Evolutionary conservation across 2,329 filamentous ascomycete species (phyloP), one percentile per base, ranked within the genome.

Genomic region (Monosporascus sp.): DNA sequence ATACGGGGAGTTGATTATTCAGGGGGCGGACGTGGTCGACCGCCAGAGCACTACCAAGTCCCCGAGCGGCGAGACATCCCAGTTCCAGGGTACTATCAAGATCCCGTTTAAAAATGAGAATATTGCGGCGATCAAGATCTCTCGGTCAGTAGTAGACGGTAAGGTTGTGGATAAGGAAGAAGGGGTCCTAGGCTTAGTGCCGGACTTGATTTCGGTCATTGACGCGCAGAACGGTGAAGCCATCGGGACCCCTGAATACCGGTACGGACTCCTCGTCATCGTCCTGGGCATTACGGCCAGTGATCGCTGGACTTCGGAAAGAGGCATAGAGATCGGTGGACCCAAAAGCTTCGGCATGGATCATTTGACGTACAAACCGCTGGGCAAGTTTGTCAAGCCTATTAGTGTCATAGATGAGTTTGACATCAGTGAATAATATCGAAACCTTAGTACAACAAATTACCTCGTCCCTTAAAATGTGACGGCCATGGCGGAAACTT

Each of bases 81-180:
- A 67, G 34, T 71, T 78, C 64, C 55, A 63, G 44, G 82, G 82
- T 0, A 59, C 68, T 31, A 69, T 87, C 64, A 85, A 81, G 63
- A 84, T 89, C 48, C 85, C 85, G 0, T 88, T 88, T 73, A 88
- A 88, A 70, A 89, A 89, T 66, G 85, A 90, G 64, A 89, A 88
- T 61, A 85, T 89, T 45, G 80, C 80, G n/a, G 85, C 81, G 0
- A 69, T 77, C 46, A 69, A 61, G 49, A 56, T 66, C 43, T 56
- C 57, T 5, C 55, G 51, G 22, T 58, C 57, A 7, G 51, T 53
- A 8, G 58, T 73, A 0, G 64, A 69, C 6, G 65, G 64, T 11
- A 59, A 68, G 16, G 59, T 63, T 1, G 64, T 69, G n/a, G 75
- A 77, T 52, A 64, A 57, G 48, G 62, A 65, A 44, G 64, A 53